Percentiles rank a stretch among this genome's conserved stretches.
Evolutionary conservation across 768 basidiomycete species (phyloP).

Genomic region (Pleurotus tuber-regium): DNA sequence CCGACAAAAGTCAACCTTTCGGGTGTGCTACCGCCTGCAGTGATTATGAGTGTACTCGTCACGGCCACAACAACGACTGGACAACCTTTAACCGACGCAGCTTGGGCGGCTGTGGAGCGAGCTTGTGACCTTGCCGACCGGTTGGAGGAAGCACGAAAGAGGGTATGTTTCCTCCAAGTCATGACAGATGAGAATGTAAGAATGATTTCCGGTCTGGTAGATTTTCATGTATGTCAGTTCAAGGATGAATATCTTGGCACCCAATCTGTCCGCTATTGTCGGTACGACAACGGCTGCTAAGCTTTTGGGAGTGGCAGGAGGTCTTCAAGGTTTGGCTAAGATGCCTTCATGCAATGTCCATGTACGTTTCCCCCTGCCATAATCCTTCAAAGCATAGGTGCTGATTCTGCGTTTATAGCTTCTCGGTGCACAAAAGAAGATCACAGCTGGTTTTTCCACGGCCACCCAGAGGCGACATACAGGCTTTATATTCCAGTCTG

Average conservation of each 20-base stretch:
- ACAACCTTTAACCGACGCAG: conserved; percentile 58
- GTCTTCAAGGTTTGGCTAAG: conserved; percentile 84
- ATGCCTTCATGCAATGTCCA: conserved; percentile 96
- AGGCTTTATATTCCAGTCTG: conserved; percentile 95
- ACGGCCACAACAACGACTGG: conserved; percentile 93
- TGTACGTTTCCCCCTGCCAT: conserved; percentile 43
- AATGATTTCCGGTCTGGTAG: conserved; percentile 41
- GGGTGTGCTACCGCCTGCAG: conserved; percentile 79
- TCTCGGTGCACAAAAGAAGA: conserved; percentile 90
- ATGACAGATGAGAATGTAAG: not conserved
- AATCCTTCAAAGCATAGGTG: not conserved
- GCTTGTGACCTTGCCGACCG: conserved; percentile 90
- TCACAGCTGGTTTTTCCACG: conserved; percentile 89
- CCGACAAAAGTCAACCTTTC: conserved; percentile 82
- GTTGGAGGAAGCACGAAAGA: conserved; percentile 86
- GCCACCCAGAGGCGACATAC: conserved; percentile 88
- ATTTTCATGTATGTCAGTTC: conserved; percentile 99
- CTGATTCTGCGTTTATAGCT: conserved; percentile 48
- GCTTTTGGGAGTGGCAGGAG: conserved; percentile 95
- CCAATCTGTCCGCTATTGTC: conserved; percentile 97
- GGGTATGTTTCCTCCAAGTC: conserved; percentile 39
- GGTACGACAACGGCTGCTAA: conserved; percentile 99
- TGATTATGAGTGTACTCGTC: conserved; percentile 94
- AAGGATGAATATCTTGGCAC: conserved; percentile 97
- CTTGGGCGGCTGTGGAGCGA: conserved; percentile 79